Conservation (phyloP, 768 basidiomycete species). For the Austroboletus festivus region DNA sequence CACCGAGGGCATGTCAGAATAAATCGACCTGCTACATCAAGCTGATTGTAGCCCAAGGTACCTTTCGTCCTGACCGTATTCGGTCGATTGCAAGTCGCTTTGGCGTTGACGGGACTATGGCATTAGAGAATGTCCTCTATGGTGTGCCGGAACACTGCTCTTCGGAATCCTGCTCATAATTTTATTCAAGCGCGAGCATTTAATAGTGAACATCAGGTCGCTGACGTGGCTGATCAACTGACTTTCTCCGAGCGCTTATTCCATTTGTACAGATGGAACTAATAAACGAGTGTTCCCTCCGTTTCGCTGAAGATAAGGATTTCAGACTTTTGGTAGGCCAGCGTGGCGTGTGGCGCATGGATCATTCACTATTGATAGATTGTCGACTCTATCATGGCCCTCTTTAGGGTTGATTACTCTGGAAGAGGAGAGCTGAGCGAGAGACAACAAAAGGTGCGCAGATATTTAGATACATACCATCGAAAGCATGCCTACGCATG, state of each 20-base stretch:
- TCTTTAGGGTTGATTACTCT: slow-evolving; percentile 91
- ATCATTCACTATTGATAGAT: slow-evolving; percentile 49
- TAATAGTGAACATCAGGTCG: slow-evolving; percentile 89
- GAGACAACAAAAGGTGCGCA: slow-evolving; percentile 84
- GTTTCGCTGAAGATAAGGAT: slow-evolving; percentile 88
- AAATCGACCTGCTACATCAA: slow-evolving; percentile 9
- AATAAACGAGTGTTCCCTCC: slow-evolving; percentile 83
- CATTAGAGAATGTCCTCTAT: slow-evolving; percentile 88
- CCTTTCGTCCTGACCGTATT: slow-evolving; percentile 93
- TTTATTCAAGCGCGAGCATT: slow-evolving; percentile 67
- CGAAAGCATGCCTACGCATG: slow-evolving; percentile 10
- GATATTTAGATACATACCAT: not conserved
- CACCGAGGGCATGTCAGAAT: slow-evolving; percentile 58
- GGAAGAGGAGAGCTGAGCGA: slow-evolving; percentile 94
- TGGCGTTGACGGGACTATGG: slow-evolving; percentile 86
- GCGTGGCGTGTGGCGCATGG: not conserved
- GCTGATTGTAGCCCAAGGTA: slow-evolving; percentile 49
- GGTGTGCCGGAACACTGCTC: slow-evolving; percentile 40
- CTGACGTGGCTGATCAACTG: no score
- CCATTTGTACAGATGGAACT: slow-evolving; percentile 68
- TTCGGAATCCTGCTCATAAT: slow-evolving; percentile 6
- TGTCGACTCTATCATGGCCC: slow-evolving; percentile 95
- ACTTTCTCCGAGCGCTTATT: slow-evolving; percentile 5
- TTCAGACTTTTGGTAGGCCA: slow-evolving; percentile 61
- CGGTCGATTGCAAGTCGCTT: slow-evolving; percentile 88